These are phyloP conservation scores for Tulasnella sp. DNA, from an alignment of 768 basidiomycete genomes.

Conservation along the genomic window DNA sequence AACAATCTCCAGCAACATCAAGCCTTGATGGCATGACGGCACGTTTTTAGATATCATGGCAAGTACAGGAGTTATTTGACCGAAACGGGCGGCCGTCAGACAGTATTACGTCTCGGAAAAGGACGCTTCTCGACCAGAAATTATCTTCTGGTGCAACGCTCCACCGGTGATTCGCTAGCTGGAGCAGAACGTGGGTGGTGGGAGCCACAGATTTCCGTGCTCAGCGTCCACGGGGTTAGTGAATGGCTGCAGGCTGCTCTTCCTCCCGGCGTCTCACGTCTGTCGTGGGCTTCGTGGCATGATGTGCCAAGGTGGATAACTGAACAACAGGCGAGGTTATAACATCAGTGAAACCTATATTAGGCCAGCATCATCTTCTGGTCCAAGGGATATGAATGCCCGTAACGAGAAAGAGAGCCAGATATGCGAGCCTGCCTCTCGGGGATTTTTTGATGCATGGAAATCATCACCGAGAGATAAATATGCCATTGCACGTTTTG, in stretches of 20 bases:
- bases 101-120: neutral
- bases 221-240: neutral
- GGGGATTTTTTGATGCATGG: neutral
- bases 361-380: neutral
- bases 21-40: neutral
- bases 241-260: slow-evolving; percentile 4
- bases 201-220: neutral
- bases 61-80: neutral
- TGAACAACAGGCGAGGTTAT: neutral
- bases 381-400: neutral
- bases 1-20: neutral
- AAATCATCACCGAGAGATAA: neutral
- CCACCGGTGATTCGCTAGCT: neutral
- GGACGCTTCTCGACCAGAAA: neutral
- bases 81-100: neutral
- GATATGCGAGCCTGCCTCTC: neutral
- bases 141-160: neutral
- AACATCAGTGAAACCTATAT: neutral
- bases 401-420: neutral
- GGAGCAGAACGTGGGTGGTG: slow-evolving; percentile 8
- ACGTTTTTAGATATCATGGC: neutral
- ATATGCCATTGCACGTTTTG: neutral
- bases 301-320: neutral
- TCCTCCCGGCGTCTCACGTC: neutral
- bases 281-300: neutral